Conservation (phyloP, 2,329 filamentous ascomycete species). For the Penicillium capsulatum region DNA sequence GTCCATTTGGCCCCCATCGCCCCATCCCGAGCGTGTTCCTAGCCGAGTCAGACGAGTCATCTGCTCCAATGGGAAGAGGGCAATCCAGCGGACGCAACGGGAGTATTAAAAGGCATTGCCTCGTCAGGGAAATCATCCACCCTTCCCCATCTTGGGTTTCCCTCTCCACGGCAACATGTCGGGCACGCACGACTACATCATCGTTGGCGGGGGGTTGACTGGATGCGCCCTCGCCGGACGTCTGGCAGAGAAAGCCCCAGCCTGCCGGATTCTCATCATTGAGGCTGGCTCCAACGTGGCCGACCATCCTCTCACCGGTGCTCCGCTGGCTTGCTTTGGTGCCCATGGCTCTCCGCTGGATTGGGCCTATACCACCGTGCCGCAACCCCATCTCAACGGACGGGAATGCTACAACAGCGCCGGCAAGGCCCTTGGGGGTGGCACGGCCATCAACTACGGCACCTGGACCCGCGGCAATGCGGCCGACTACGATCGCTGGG, state of each 20-base stretch:
- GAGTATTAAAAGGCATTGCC: too few species aligned
- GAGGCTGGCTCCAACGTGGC: conserved; percentile 5
- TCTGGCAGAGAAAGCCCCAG: conserved; percentile 1
- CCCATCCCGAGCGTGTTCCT: too few species aligned
- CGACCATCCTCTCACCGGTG: conserved; percentile 4
- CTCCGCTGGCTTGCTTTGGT: conserved; percentile 18
- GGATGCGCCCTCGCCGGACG: conserved; percentile 7
- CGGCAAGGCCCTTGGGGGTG: conserved; percentile 28
- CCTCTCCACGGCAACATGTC: too few species aligned
- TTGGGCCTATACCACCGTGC: conserved; percentile 30
- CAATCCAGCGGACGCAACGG: too few species aligned
- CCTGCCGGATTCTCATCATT: conserved; percentile 4
- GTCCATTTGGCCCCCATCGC: too few species aligned
- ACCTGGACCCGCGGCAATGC: conserved; percentile 18
- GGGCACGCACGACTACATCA: conserved; percentile 10
- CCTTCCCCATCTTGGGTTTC: too few species aligned
- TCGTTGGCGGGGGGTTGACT: conserved; percentile 10
- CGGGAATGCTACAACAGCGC: conserved; percentile 26
- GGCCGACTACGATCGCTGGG: conserved; percentile 23
- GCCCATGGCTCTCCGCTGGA: conserved; percentile 25
- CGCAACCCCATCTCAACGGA: conserved; percentile 28
- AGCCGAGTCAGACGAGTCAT: too few species aligned
- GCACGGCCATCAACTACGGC: conserved; percentile 31
- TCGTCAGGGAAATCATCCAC: too few species aligned
- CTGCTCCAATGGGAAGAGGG: too few species aligned